Evolutionary conservation across 2,329 filamentous ascomycete genomes (phyloP).

Genomic region (Achaetomium macrosporum): DNA sequence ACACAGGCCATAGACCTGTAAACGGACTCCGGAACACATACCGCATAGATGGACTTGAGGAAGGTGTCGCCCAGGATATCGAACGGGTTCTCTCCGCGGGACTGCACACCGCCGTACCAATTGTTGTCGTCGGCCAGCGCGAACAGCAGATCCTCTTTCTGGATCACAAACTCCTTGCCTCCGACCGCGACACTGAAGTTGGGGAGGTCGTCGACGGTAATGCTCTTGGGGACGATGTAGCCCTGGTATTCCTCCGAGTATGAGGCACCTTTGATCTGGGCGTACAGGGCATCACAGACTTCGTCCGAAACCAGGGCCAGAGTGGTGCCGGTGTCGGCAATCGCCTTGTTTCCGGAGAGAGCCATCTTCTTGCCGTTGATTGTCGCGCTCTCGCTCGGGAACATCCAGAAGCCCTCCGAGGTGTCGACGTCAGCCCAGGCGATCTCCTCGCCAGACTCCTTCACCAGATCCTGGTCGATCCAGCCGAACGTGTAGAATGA

Average conservation of each 20-base stretch:
- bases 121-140: constrained; percentile 48
- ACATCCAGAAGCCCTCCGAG: constrained; percentile 62
- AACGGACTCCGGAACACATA: constrained; percentile 31
- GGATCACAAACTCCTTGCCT: constrained; percentile 51
- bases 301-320: constrained; percentile 59
- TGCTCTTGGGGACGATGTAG: constrained; percentile 55
- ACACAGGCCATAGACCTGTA: not conserved
- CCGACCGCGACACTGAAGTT: constrained; percentile 59
- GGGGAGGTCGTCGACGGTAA: constrained; percentile 49
- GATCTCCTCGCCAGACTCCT: constrained; percentile 47
- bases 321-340: constrained; percentile 67
- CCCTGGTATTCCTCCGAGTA: constrained; percentile 55
- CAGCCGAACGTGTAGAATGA: constrained; percentile 70
- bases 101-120: constrained; percentile 62
- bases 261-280: constrained; percentile 53
- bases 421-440: constrained; percentile 58
- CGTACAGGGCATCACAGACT: constrained; percentile 57
- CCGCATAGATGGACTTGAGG: constrained; percentile 59
- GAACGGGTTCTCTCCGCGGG: constrained; percentile 50
- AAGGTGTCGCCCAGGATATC: constrained; percentile 61
- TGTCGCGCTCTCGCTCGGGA: constrained; percentile 50
- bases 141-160: constrained; percentile 59
- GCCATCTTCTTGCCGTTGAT: constrained; percentile 51
- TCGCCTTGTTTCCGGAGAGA: constrained; percentile 55
- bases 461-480: constrained; percentile 59